Base-by-base conservation (phyloP, 768 basidiomycete genomes). In the Agaricus subrufescens region DNA sequence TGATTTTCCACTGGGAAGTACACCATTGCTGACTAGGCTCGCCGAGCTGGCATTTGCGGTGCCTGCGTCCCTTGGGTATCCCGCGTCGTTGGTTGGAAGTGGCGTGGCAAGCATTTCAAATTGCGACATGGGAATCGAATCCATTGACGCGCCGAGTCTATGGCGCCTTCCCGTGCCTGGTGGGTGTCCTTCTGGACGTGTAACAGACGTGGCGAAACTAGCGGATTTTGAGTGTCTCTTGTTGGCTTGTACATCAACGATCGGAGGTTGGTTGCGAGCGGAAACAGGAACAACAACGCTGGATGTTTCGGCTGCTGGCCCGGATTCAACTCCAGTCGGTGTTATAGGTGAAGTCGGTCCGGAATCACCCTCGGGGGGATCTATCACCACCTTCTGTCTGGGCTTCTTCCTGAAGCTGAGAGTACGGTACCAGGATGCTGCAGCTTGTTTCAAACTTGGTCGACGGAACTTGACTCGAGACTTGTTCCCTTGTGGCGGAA, bases 351-450 rank as follows among this genome's bases (percentile, higher is more conserved):
- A 40, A 12, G 39, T 38, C 9, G 46, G 11, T 34, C 11, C n/a
- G 23, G 48, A 19, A 59, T 54, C 50, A 62, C 66, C 9, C 67
- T 63, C 59, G 65, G 60, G 59, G 15, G 71, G 73, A 56, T 74
- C 71, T 39, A 72, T 71, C 14, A 68, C 60, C 12, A 56, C 29
- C 42, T 56, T 56, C 31, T 62, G 69, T 51, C 67, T 70, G 30
- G 62, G 69, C 53, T 71, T 70, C 50, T 61, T 70, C 27, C 72
- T 69, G 23, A 70, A 66, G 50, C 73, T 73, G 23, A 75, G 64
- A 8, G 69, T 69, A 19, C 73, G 69, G 50, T 74, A 75, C 76
- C 75, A 77, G 11, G 74, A 72, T 38, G 63, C 55, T 10, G 67
- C 68, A 48, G 74, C 69, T 37, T 69, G 65, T 57, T 71, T 71